These are phyloP conservation scores for Saturnispora serradocipensis DNA, from an alignment of 805 yeast genomes.

Conservation along the genomic window DNA sequence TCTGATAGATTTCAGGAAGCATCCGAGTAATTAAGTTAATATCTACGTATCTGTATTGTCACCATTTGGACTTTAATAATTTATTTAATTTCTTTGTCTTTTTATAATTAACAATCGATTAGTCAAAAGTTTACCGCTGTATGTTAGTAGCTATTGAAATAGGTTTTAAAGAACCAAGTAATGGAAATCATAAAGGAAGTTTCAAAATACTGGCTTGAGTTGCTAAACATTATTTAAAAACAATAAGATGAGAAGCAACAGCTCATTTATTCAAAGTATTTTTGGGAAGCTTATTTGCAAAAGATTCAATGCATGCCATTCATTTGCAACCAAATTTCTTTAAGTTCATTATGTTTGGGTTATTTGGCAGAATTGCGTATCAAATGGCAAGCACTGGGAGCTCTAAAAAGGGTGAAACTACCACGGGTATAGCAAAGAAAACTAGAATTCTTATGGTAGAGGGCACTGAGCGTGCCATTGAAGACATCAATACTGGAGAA, in stretches of 20 bases:
- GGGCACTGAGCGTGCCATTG: neutral
- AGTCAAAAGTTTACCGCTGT: too few species aligned
- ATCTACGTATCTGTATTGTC: neutral
- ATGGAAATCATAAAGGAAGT: too few species aligned
- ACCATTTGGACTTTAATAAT: neutral
- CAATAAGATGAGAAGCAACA: too few species aligned
- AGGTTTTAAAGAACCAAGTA: too few species aligned
- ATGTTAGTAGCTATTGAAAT: too few species aligned
- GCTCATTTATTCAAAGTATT: too few species aligned
- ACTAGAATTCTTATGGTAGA: neutral
- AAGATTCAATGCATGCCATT: too few species aligned
- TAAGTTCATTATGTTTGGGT: too few species aligned
- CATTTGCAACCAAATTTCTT: too few species aligned
- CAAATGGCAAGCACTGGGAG: neutral
- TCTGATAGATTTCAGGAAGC: slow-evolving; percentile 93
- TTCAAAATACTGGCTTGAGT: too few species aligned
- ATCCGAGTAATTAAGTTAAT: slow-evolving; percentile 50
- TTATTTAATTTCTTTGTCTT: neutral
- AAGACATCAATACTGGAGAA: neutral
- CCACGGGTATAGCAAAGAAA: neutral
- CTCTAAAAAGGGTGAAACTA: neutral
- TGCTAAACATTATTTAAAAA: too few species aligned
- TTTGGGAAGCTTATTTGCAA: too few species aligned
- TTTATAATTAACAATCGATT: neutral
- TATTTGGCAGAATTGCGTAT: neutral